Conservation (phyloP, 2,329 filamentous ascomycete genomes). For the Rachicladosporium sp. region DNA sequence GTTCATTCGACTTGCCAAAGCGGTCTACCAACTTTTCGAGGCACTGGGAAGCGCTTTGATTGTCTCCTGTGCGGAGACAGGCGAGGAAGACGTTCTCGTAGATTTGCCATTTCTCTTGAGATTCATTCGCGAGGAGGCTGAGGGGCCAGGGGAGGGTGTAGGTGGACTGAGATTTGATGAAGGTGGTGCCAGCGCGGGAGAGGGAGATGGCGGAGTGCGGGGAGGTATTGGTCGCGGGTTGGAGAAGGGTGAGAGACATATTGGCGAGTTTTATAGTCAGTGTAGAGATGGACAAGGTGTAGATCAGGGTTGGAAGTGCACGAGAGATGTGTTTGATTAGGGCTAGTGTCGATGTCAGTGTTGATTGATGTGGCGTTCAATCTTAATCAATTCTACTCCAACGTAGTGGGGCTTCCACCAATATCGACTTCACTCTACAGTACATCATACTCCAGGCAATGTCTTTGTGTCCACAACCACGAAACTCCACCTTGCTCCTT, state of each 20-base stretch:
- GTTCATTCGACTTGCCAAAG: slow-evolving; percentile 76
- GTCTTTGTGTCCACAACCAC: too few species aligned
- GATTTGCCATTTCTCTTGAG: slow-evolving; percentile 67
- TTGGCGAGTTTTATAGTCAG: neutral
- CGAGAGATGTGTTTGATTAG: too few species aligned
- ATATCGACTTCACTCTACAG: too few species aligned
- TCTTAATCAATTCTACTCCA: too few species aligned
- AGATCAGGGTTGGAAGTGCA: too few species aligned
- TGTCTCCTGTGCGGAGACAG: slow-evolving; percentile 74
- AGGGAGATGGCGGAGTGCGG: slow-evolving; percentile 32
- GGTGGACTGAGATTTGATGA: slow-evolving; percentile 24
- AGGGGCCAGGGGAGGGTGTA: slow-evolving; percentile 36
- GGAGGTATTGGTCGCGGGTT: slow-evolving; percentile 28
- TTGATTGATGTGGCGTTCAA: too few species aligned
- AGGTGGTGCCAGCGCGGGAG: slow-evolving; percentile 34
- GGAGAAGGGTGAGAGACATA: slow-evolving; percentile 26
- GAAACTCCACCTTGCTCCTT: too few species aligned
- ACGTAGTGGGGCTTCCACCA: too few species aligned
- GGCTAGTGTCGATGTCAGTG: too few species aligned
- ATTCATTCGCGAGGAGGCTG: slow-evolving; percentile 47
- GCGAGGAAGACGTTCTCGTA: slow-evolving; percentile 81
- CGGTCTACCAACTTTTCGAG: slow-evolving; percentile 64
- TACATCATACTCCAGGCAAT: too few species aligned
- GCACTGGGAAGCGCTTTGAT: slow-evolving; percentile 61
- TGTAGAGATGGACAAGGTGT: too few species aligned